Conservation (phyloP, 495 filamentous ascomycete species). For the Hapsidospora chrysogenum region DNA sequence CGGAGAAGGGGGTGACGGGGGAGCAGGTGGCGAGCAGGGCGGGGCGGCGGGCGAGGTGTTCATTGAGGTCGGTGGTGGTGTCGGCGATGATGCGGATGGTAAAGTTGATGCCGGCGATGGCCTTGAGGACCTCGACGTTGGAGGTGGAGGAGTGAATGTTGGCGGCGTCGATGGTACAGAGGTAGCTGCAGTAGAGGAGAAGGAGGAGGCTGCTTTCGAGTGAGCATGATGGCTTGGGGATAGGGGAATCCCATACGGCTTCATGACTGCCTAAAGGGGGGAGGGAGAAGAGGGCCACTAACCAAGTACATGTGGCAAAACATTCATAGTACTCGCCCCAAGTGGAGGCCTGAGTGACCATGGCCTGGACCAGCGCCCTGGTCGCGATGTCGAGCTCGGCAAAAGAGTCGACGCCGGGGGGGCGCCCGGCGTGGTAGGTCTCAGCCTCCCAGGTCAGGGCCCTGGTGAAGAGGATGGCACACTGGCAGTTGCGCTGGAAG, state of each 20-base stretch:
- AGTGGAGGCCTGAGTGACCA: background rate
- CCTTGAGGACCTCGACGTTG: slow-evolving; percentile 1
- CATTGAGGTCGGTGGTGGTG: slow-evolving; percentile 1
- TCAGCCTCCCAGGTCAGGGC: background rate
- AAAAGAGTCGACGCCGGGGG: background rate
- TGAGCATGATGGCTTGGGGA: too few relatives aligned
- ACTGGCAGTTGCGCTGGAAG: slow-evolving; percentile 1
- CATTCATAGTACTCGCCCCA: background rate
- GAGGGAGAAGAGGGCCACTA: background rate
- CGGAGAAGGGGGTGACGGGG: background rate
- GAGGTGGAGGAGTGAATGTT: background rate
- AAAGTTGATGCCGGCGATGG: slow-evolving; percentile 1
- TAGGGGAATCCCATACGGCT: too few relatives aligned
- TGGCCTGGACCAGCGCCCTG: background rate
- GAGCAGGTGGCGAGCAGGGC: background rate
- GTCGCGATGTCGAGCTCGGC: slow-evolving; percentile 1
- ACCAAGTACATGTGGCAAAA: background rate
- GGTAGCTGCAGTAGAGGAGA: background rate
- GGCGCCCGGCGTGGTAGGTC: background rate
- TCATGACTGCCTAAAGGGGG: background rate
- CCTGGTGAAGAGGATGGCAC: background rate
- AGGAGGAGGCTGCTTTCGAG: background rate
- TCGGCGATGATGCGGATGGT: background rate
- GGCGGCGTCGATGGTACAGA: background rate
- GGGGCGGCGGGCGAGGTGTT: background rate